A percentile compares a stretch with the other conserved stretches of the same genome.
These are phyloP conservation scores for Phytophthora sansomeana DNA, from an alignment of 352 stramenopile species.

Conservation along the genomic window DNA sequence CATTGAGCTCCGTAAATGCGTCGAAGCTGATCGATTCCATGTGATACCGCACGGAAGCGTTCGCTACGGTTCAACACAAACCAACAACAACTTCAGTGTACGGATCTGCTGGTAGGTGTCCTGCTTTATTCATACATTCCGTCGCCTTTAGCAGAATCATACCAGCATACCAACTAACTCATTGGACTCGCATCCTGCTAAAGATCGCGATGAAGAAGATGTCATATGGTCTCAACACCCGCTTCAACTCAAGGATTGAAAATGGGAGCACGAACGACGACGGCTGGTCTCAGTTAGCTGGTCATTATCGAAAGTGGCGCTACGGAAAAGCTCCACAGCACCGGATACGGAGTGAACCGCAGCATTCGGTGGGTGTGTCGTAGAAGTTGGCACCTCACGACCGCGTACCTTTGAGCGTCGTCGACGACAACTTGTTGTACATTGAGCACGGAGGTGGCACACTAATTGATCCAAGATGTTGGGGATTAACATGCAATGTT, in stretches of 20 bases:
- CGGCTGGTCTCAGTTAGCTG: slow-evolving; percentile 21
- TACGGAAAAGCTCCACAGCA: slow-evolving; percentile 17
- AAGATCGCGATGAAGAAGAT: slow-evolving; percentile 34
- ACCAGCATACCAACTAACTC: not conserved
- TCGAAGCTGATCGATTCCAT: not conserved
- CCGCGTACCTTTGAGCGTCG: no score
- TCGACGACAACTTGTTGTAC: no score
- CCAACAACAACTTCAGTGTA: not conserved
- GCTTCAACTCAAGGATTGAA: slow-evolving; percentile 23
- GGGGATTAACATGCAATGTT: not conserved
- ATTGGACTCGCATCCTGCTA: slow-evolving; percentile 9
- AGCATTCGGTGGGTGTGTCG: slow-evolving; percentile 10
- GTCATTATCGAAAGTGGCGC: not conserved
- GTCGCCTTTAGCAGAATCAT: not conserved
- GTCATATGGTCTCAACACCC: slow-evolving; percentile 30
- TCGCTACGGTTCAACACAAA: no score
- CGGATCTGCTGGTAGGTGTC: slow-evolving; percentile 12
- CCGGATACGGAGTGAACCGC: slow-evolving; percentile 15
- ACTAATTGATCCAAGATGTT: not conserved
- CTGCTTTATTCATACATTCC: not conserved
- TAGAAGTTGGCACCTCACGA: slow-evolving; percentile 4
- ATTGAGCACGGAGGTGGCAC: no score
- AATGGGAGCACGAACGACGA: slow-evolving; percentile 18
- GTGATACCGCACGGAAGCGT: no score
- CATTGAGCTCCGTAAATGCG: not conserved